Conservation (phyloP, 306 rosid species). For the Quercus dentata region DNA sequence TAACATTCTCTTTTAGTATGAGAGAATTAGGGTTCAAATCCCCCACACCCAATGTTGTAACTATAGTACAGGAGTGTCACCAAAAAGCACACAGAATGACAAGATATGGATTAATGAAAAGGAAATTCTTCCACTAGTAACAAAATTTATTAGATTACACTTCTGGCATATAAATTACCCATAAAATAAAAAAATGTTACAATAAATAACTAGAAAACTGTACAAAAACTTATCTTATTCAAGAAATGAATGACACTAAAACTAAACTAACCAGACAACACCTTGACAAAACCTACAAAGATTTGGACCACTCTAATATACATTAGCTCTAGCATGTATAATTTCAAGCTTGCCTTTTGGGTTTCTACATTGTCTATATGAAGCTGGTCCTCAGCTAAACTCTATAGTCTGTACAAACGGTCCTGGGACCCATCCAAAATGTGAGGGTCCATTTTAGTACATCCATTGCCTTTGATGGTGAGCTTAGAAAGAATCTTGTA, state of each 20-base stretch:
- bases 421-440: constrained; percentile 45
- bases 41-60: background rate
- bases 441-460: constrained; percentile 22
- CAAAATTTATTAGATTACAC: background rate
- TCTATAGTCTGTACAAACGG: constrained; percentile 45
- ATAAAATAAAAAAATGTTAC: background rate
- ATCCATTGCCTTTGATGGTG: constrained; percentile 2
- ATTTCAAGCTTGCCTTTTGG: background rate
- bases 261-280: constrained; percentile 13
- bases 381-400: constrained; percentile 26
- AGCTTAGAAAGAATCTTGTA: constrained; percentile 15
- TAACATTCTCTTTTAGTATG: no score
- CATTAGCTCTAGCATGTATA: background rate
- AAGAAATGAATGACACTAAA: constrained; percentile 21
- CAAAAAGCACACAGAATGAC: background rate
- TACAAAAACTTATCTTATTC: constrained; percentile 37
- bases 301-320: constrained; percentile 23
- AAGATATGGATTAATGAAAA: no score
- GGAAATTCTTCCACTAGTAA: background rate
- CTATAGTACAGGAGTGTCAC: background rate
- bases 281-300: constrained; percentile 13
- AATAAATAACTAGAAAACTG: background rate
- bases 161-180: constrained; percentile 21
- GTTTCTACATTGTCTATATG: constrained; percentile 10
- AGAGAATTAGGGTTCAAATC: no score